Conservation (phyloP, 805 yeast species). For the Teunomyces gatunensis region DNA sequence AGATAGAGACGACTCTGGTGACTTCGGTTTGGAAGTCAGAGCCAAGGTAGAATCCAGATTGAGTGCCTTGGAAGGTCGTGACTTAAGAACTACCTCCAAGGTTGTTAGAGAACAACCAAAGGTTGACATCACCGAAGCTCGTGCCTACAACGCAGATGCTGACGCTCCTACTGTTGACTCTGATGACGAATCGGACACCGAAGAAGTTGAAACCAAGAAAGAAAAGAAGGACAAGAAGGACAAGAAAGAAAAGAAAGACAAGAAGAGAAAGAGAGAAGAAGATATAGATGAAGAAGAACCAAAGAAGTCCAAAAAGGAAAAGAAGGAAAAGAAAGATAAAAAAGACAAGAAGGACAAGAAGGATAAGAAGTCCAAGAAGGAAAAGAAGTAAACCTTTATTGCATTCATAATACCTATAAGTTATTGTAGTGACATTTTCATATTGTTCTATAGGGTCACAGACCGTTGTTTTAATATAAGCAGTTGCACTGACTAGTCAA, state of each 20-base stretch:
- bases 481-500: constrained; percentile 4
- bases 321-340: constrained; percentile 54
- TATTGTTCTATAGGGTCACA: constrained; percentile 4
- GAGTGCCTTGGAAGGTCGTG: constrained; percentile 95
- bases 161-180: constrained; percentile 58
- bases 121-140: constrained; percentile 79
- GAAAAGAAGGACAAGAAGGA: constrained; percentile 32
- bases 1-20: constrained; percentile 95
- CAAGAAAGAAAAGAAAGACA: constrained; percentile 24
- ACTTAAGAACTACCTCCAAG: constrained; percentile 84
- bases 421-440: constrained; percentile 3
- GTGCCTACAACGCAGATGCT: constrained; percentile 93
- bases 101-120: constrained; percentile 80
- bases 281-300: constrained; percentile 24
- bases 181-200: constrained; percentile 31
- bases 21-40: constrained; percentile 87
- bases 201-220: constrained; percentile 30
- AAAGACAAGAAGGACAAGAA: constrained; percentile 45
- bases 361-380: constrained; percentile 35
- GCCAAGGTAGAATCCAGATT: constrained; percentile 92
- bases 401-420: constrained; percentile 4
- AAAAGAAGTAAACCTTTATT: constrained; percentile 19
- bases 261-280: constrained; percentile 21
- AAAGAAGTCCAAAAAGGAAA: constrained; percentile 47
- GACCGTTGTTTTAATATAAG: constrained; percentile 4